Percentiles rank a stretch among this genome's conserved stretches.
These are phyloP conservation scores for Trichosanthes cucumerina DNA, from an alignment of 306 rosid genomes.

Conservation along the genomic window DNA sequence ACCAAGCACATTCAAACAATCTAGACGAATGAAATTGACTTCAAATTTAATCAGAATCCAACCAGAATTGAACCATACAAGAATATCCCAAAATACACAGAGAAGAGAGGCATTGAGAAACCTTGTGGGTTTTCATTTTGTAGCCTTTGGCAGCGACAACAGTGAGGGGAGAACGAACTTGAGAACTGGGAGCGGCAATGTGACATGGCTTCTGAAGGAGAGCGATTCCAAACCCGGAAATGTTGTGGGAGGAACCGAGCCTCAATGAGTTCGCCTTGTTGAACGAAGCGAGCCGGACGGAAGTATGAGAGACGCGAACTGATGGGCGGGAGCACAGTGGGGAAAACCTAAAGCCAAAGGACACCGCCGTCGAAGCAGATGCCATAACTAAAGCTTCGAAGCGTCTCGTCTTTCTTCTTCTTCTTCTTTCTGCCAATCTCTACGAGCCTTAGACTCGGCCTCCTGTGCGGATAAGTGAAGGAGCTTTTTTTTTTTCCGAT, in stretches of 20 bases:
- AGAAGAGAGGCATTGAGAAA: constrained; percentile 4
- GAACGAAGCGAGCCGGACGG: constrained; percentile 26
- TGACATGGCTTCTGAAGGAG: constrained; percentile 26
- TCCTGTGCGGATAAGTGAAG: not conserved
- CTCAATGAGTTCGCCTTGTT: constrained; percentile 27
- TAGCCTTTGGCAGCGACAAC: constrained; percentile 72
- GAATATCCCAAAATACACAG: not conserved
- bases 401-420: not conserved
- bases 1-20: not conserved
- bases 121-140: constrained; percentile 98
- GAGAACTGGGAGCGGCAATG: constrained; percentile 13
- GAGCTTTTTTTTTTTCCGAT: not conserved
- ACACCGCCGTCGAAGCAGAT: constrained; percentile 28
- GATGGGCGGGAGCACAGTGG: constrained; percentile 18
- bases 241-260: constrained; percentile 36
- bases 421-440: constrained; percentile 7
- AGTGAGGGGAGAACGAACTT: constrained; percentile 40
- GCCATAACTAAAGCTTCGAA: constrained; percentile 33
- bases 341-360: constrained; percentile 24
- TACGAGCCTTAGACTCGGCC: not conserved
- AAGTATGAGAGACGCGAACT: constrained; percentile 21
- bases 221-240: constrained; percentile 38
- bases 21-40: not conserved
- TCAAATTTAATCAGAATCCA: constrained; percentile 13
- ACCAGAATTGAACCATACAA: not conserved